Conservation (phyloP, 805 yeast genomes). For the Candida sithepensis region DNA sequence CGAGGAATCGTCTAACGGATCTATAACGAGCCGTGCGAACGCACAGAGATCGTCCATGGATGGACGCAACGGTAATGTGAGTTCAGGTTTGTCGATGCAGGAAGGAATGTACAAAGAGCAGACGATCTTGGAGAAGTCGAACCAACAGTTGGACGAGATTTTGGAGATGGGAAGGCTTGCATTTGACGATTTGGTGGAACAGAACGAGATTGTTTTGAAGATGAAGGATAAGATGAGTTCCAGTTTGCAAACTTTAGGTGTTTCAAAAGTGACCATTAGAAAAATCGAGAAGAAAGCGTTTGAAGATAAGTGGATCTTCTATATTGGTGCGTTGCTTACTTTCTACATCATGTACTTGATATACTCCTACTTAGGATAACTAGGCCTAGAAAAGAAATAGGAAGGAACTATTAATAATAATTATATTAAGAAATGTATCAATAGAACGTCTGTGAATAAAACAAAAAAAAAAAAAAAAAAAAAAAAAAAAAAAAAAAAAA, state of each 20-base stretch:
- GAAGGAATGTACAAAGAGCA: constrained; percentile 72
- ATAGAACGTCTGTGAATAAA: too few species aligned
- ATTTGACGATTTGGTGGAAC: constrained; percentile 80
- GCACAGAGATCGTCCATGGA: constrained; percentile 3
- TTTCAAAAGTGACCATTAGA: constrained; percentile 79
- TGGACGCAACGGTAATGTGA: constrained; percentile 5
- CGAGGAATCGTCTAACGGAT: constrained; percentile 24
- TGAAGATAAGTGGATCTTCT: constrained; percentile 85
- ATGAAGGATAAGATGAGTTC: constrained; percentile 63
- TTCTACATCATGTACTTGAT: constrained; percentile 66
- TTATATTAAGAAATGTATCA: not conserved
- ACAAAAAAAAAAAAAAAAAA: too few species aligned
- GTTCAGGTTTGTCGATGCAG: constrained; percentile 35
- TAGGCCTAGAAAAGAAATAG: too few species aligned
- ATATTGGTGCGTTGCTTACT: constrained; percentile 63
- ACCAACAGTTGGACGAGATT: constrained; percentile 82
- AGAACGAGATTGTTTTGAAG: constrained; percentile 64
- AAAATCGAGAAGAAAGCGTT: constrained; percentile 76
- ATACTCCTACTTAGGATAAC: constrained; percentile 56
- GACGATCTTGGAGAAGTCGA: constrained; percentile 60
- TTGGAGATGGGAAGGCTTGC: constrained; percentile 86
- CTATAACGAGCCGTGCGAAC: constrained; percentile 18
- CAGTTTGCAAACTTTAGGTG: constrained; percentile 77
- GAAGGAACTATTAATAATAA: too few species aligned
- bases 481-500: too few species aligned